phyloP scores from a whole-genome alignment of 768 basidiomycete genomes.

The Macrolepiota albuminosa region DNA sequence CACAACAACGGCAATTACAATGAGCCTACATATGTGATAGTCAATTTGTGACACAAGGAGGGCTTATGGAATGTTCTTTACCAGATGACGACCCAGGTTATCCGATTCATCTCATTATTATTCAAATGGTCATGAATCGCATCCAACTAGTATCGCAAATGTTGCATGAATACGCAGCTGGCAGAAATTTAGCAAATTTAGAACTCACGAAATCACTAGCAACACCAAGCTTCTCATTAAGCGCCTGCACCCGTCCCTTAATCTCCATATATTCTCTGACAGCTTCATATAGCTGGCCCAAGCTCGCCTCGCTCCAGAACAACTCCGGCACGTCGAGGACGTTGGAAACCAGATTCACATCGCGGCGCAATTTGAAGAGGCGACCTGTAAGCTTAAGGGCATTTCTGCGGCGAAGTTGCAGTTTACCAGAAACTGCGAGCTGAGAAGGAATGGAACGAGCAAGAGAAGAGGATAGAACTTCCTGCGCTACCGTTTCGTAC shows the following conservation, averaged over 20 bases:
- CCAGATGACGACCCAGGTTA: slow-evolving; percentile 60
- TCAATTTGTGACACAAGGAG: slow-evolving; percentile 14
- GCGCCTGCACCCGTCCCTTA: slow-evolving; percentile 68
- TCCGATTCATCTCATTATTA: slow-evolving; percentile 83
- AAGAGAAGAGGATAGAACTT: slow-evolving; percentile 69
- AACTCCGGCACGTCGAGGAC: slow-evolving; percentile 91
- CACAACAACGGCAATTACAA: slow-evolving; percentile 85
- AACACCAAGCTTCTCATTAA: slow-evolving; percentile 86
- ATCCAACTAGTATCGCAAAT: slow-evolving; percentile 62
- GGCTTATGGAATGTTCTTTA: slow-evolving; percentile 24
- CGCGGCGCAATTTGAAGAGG: slow-evolving; percentile 82
- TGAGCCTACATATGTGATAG: slow-evolving; percentile 54
- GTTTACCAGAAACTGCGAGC: slow-evolving; percentile 71
- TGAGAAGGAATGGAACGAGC: slow-evolving; percentile 82
- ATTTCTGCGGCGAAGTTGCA: slow-evolving; percentile 72
- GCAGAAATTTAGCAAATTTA: not conserved
- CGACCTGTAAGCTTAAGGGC: slow-evolving; percentile 84
- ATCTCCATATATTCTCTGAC: slow-evolving; percentile 96
- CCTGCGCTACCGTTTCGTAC: slow-evolving; percentile 76
- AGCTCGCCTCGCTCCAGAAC: slow-evolving; percentile 92
- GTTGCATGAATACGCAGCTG: not conserved
- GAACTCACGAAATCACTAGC: slow-evolving; percentile 81
- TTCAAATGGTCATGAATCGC: slow-evolving; percentile 94
- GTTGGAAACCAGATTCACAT: slow-evolving; percentile 89
- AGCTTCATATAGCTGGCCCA: slow-evolving; percentile 86